Evolutionary conservation across 108 stramenopile species (phyloP), one percentile per base, ranked within the genome.

Genomic region (Cylindrotheca closterium): DNA sequence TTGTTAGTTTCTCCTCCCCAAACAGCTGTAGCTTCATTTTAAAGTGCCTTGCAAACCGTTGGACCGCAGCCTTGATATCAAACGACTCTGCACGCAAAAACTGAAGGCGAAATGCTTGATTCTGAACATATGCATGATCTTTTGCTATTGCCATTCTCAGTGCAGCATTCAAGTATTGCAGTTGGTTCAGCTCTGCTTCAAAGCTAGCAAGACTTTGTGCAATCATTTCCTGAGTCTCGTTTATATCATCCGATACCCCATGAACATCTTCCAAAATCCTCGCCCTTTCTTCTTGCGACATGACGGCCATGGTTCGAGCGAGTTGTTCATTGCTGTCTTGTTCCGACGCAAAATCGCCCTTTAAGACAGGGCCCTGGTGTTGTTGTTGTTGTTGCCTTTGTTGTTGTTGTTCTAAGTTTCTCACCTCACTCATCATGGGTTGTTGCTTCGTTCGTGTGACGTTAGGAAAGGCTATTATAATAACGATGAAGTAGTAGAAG

Each of bases 21-120:
- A 72, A 77, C 4, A 72, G 37, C n/a, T 67, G 66, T 12, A 68
- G 71, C 47, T 77, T 77, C 51, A 42, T 21, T 49, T 75, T 60
- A 25, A 64, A 75, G 24, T 65, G 25, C 30, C 19, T n/a, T 15
- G 47, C 55, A 30, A 70, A 55, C 0, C 74, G 60, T 15, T 30
- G 8, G 1, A 61, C 74, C 23, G 74, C 74, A 7, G 25, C 26
- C 10, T 24, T 19, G 1, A 61, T 29, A 49, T 70, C 54, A 42
- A 75, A 75, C 8, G 25, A 23, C 18, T 75, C 68, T 1, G 74
- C 54, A 22, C 68, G 61, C n/a, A 75, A 52, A 46, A 75, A 75
- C 45, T 47, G 49, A 8, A 75, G 68, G 5, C 74, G 68, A 75
- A 75, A 65, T 21, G 54, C 32, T 2, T 7, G 7, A 23, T 60